These are phyloP conservation scores for Penicillium maclennaniae DNA, from an alignment of 495 filamentous ascomycete species.

Conservation along the genomic window DNA sequence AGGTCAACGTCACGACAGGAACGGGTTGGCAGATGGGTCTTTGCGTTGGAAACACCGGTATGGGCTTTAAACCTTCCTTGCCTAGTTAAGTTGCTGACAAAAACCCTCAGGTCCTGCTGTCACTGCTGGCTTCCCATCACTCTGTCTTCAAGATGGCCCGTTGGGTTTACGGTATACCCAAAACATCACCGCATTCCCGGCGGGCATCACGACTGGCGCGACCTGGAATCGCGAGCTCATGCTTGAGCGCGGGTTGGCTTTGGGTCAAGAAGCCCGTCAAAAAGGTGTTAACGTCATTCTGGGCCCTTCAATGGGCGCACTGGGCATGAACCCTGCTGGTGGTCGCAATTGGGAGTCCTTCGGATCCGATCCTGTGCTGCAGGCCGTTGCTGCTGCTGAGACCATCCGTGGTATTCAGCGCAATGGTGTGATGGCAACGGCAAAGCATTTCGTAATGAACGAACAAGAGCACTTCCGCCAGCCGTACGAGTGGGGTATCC, in stretches of 20 bases:
- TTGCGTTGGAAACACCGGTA: constrained; percentile 83
- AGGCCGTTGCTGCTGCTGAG: constrained; percentile 62
- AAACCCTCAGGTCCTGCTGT: constrained; percentile 52
- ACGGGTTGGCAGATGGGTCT: constrained; percentile 88
- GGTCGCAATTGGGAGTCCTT: constrained; percentile 93
- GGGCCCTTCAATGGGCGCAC: constrained; percentile 70
- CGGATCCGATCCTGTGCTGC: constrained; percentile 70
- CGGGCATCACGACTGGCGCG: constrained; percentile 79
- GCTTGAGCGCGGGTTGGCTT: constrained; percentile 61
- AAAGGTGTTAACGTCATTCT: constrained; percentile 75
- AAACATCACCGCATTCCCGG: constrained; percentile 74
- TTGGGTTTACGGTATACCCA: constrained; percentile 74
- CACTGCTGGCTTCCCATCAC: constrained; percentile 70
- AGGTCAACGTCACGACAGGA: constrained; percentile 92
- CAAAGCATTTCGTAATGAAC: constrained; percentile 78
- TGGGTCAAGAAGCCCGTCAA: constrained; percentile 64
- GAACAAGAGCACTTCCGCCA: constrained; percentile 89
- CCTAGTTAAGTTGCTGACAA: background rate
- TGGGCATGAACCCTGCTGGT: constrained; percentile 79
- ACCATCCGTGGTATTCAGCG: constrained; percentile 75
- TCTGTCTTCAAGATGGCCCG: constrained; percentile 91
- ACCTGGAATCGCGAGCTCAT: constrained; percentile 87
- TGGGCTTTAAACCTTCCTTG: background rate
- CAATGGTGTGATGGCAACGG: constrained; percentile 76
- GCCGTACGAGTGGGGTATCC: constrained; percentile 67